Evolutionary conservation across 208 protist genomes (phyloP).

Genomic region (Leishmania guyanensis): DNA sequence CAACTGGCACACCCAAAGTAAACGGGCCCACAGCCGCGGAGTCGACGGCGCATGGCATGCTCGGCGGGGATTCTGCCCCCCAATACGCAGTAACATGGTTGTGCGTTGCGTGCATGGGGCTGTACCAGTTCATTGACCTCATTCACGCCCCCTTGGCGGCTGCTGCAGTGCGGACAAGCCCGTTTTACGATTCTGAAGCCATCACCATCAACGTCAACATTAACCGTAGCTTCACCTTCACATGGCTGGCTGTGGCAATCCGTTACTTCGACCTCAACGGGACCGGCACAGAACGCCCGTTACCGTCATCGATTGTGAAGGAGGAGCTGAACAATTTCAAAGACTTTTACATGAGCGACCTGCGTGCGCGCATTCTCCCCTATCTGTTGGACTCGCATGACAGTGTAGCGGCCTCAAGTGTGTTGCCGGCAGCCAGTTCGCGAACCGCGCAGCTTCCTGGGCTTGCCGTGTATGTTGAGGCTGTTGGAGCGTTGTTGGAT

Average conservation of each 20-base stretch:
- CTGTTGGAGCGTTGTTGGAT: slow-evolving; percentile 1
- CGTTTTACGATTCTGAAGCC: slow-evolving; percentile 60
- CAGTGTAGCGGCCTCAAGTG: slow-evolving; percentile 28
- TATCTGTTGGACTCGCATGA: slow-evolving; percentile 51
- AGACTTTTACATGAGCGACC: slow-evolving; percentile 88
- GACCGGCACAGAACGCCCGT: slow-evolving; percentile 37
- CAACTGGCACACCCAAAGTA: neutral
- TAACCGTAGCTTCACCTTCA: slow-evolving; percentile 83
- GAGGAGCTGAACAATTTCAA: slow-evolving; percentile 89
- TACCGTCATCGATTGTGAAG: slow-evolving; percentile 48
- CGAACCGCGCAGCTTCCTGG: slow-evolving; percentile 24
- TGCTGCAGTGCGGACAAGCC: slow-evolving; percentile 63
- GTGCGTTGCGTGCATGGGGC: slow-evolving; percentile 78
- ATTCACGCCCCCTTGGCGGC: slow-evolving; percentile 71
- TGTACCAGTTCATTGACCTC: slow-evolving; percentile 89
- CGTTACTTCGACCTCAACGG: slow-evolving; percentile 63
- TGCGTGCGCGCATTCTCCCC: slow-evolving; percentile 69
- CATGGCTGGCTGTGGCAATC: slow-evolving; percentile 74
- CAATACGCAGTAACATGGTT: slow-evolving; percentile 46
- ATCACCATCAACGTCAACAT: slow-evolving; percentile 87
- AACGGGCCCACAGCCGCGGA: neutral
- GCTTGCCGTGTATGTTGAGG: slow-evolving; percentile 24
- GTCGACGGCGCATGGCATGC: slow-evolving; percentile 36
- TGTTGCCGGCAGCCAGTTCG: slow-evolving; percentile 13
- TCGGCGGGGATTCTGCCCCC: slow-evolving; percentile 29